Conservation (phyloP, 352 stramenopile species). For the Phytophthora hibernalis region DNA sequence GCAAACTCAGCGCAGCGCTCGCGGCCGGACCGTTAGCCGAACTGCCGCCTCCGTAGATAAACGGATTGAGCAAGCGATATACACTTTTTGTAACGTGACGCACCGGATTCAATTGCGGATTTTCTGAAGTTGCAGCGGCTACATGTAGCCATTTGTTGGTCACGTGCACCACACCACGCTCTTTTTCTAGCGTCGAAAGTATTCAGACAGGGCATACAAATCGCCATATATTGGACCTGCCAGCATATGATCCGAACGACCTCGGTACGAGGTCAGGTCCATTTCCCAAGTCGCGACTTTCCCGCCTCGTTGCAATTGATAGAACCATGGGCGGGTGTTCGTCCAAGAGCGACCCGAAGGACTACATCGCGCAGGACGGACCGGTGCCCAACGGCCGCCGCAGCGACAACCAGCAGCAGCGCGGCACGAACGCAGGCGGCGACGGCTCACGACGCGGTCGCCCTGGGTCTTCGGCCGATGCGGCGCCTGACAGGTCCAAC, state of each 20-base stretch:
- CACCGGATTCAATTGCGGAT: constrained; percentile 24
- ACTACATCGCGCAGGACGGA: constrained; percentile 27
- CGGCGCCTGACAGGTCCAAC: constrained; percentile 16
- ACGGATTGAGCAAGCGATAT: background rate
- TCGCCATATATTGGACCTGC: too few species aligned
- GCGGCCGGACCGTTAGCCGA: constrained; percentile 1
- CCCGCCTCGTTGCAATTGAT: constrained; percentile 7
- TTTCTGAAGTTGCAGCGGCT: constrained; percentile 9
- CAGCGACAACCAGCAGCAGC: constrained; percentile 11
- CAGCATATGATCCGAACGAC: constrained; percentile 26
- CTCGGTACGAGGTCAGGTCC: constrained; percentile 20
- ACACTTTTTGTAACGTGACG: constrained; percentile 16
- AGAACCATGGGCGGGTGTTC: constrained; percentile 58
- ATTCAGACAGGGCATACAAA: constrained; percentile 25
- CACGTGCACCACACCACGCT: constrained; percentile 18
- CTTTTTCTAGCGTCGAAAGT: constrained; percentile 13
- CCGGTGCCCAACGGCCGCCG: background rate
- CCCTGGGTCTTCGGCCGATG: background rate
- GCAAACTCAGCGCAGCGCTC: constrained; percentile 54
- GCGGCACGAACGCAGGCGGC: background rate
- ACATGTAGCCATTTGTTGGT: constrained; percentile 27
- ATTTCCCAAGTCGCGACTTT: constrained; percentile 41
- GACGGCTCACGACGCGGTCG: constrained; percentile 12
- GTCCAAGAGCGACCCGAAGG: constrained; percentile 48
- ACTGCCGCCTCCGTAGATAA: constrained; percentile 3